Base-by-base conservation (phyloP, 371 early-diverging fungal genomes). In the Mortierella sp. region DNA sequence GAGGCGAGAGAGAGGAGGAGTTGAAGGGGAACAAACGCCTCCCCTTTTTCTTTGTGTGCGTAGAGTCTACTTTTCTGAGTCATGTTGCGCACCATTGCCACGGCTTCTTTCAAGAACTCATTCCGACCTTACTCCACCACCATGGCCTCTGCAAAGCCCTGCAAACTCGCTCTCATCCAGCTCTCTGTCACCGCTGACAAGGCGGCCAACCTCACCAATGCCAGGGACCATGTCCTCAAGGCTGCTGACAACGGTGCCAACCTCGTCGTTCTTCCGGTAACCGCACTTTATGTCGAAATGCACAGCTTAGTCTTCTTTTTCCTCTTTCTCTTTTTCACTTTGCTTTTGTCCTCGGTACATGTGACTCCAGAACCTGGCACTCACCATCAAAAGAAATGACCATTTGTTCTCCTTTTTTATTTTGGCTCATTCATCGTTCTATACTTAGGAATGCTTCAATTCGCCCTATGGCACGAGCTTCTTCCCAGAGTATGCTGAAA, bases 381-480 rank as follows among this genome's bases (percentile, higher is more conserved):
- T 37, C 3, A 37, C 9, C 37, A 37, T 37, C 9, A 3, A 9
- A 37, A n/a, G n/a, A 9, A 37, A 37, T 37, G 37, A 9, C 9
- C 37, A 37, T 37, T 37, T 37, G n/a, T 37, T 5, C 37, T 9
- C 3, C 3, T 37, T 37, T 37, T 9, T 37, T 37, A 52, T 52
- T 52, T 26, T 18, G 46, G 16, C 44, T 64, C 44, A 15, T 50
- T 15, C 28, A 25, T 53, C 50, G 50, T 46, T 63, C 43, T 55
- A 56, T 56, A 48, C 21, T 46, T 74, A 88, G 91, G 95, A 98
- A 87, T 96, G 97, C 83, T 98, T 97, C 87, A 98, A 98, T 81
- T 95, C 95, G 19, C 97, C 97, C 18, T 98, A 98, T 81, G 97
- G 98, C 3, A 94, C 95, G 4, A 77, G 88, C 18, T 91, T 88